These are phyloP conservation scores for Naematelia encephala DNA, from an alignment of 768 basidiomycete genomes.

Conservation along the genomic window DNA sequence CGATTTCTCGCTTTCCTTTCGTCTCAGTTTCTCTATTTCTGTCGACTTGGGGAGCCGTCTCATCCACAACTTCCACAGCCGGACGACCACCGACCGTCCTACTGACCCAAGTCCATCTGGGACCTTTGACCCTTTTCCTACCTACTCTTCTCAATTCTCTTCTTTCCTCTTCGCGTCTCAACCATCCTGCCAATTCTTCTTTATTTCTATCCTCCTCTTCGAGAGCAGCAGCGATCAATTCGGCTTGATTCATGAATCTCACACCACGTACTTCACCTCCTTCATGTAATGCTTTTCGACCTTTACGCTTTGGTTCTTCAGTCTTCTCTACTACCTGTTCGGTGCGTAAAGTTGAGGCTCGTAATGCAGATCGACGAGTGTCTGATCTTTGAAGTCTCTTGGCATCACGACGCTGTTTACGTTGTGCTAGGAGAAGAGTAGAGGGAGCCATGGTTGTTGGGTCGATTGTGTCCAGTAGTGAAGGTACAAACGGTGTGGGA, in stretches of 20 bases:
- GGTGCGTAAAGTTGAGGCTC: constrained; percentile 38
- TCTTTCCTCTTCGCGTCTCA: constrained; percentile 45
- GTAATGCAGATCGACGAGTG: constrained; percentile 31
- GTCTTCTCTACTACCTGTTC: constrained; percentile 29
- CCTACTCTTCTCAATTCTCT: constrained; percentile 37
- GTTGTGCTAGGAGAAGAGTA: constrained; percentile 33
- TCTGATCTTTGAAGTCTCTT: constrained; percentile 31
- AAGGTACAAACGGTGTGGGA: constrained; percentile 5
- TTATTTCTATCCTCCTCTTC: constrained; percentile 47
- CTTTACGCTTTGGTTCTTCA: constrained; percentile 17
- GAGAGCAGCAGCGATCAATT: constrained; percentile 46
- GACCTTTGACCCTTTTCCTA: constrained; percentile 45
- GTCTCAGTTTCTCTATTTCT: neutral
- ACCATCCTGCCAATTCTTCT: constrained; percentile 42
- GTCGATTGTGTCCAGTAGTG: constrained; percentile 14
- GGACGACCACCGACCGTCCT: constrained; percentile 40
- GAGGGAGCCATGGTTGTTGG: constrained; percentile 34
- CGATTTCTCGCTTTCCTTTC: neutral
- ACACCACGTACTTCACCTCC: constrained; percentile 31
- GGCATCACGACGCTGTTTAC: constrained; percentile 37
- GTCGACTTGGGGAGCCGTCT: neutral
- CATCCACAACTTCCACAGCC: constrained; percentile 21
- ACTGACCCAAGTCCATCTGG: constrained; percentile 47
- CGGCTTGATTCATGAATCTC: constrained; percentile 40
- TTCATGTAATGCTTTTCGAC: constrained; percentile 33